Conservation (phyloP, 768 basidiomycete genomes). For the Rhodocollybia butyracea region DNA sequence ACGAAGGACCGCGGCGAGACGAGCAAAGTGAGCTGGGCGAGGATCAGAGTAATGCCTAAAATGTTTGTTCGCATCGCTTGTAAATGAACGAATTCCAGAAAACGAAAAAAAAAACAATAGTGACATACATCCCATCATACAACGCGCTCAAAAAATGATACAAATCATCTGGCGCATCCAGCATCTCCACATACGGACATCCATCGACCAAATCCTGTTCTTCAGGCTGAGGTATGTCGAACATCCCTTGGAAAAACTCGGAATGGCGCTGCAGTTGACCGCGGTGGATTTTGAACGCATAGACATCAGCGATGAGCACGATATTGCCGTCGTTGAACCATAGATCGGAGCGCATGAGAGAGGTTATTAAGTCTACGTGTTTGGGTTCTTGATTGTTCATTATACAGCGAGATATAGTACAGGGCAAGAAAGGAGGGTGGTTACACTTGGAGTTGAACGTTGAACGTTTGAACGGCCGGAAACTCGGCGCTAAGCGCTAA, state of each 20-base stretch:
- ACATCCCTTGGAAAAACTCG: conserved; percentile 69
- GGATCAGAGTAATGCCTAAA: conserved; percentile 55
- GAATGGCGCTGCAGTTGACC: conserved; percentile 75
- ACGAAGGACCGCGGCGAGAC: conserved; percentile 62
- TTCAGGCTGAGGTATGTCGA: conserved; percentile 58
- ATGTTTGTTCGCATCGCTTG: too few species aligned
- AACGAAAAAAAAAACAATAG: neutral
- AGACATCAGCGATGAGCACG: neutral
- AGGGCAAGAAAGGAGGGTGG: neutral
- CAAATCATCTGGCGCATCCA: conserved; percentile 67
- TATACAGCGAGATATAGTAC: neutral
- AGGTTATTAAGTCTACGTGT: neutral
- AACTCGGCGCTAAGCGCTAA: too few species aligned
- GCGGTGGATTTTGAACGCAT: conserved; percentile 4
- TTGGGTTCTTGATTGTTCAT: neutral
- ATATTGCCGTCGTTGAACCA: conserved; percentile 10
- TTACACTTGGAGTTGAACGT: too few species aligned
- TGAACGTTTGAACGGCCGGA: too few species aligned
- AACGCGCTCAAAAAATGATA: conserved; percentile 63
- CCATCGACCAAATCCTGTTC: conserved; percentile 45
- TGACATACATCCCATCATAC: conserved; percentile 74
- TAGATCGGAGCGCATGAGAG: neutral
- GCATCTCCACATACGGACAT: conserved; percentile 54
- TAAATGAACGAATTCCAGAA: too few species aligned
- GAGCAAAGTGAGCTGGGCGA: conserved; percentile 45